A percentile compares a stretch with the other conserved stretches of the same genome.
These are phyloP conservation scores for Aspergillus pseudoterreus DNA, from an alignment of 2,329 filamentous ascomycete genomes.

Conservation along the genomic window DNA sequence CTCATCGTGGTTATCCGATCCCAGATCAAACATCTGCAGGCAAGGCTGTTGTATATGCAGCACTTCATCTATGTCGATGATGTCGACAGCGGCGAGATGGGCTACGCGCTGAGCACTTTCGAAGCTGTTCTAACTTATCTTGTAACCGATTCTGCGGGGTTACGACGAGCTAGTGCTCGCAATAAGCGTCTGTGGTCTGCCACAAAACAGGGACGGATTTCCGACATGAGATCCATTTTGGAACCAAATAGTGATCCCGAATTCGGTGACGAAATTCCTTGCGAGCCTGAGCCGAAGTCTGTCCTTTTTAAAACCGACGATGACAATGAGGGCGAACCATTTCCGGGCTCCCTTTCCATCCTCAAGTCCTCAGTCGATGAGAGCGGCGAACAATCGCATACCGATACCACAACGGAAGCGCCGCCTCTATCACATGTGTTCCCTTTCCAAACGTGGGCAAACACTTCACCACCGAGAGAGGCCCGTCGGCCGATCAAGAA, in stretches of 20 bases:
- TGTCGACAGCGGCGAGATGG: conserved; percentile 92
- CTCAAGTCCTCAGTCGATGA: conserved; percentile 18
- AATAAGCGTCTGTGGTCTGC: conserved; percentile 90
- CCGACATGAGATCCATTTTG: conserved; percentile 72
- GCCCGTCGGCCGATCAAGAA: conserved; percentile 62
- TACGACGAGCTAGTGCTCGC: conserved; percentile 78
- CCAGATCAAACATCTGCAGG: conserved; percentile 81
- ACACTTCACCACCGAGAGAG: conserved; percentile 38
- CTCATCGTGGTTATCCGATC: conserved; percentile 90
- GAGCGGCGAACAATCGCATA: conserved; percentile 13
- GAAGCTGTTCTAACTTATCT: conserved; percentile 92
- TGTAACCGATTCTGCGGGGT: conserved; percentile 71
- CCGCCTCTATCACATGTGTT: conserved; percentile 74
- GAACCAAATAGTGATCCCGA: conserved; percentile 60
- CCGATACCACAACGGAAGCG: conserved; percentile 22
- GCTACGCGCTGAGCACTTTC: conserved; percentile 92
- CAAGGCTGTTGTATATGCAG: conserved; percentile 87
- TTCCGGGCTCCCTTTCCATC: conserved; percentile 19
- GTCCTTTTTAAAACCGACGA: conserved; percentile 35
- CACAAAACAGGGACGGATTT: conserved; percentile 69
- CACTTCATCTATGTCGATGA: conserved; percentile 98
- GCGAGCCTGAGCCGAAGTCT: conserved; percentile 37
- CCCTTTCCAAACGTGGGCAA: conserved; percentile 70
- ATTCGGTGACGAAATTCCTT: conserved; percentile 27
- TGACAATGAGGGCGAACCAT: conserved; percentile 23